Conservation (phyloP, 768 basidiomycete species). For the Rhizopogon roseolus region DNA sequence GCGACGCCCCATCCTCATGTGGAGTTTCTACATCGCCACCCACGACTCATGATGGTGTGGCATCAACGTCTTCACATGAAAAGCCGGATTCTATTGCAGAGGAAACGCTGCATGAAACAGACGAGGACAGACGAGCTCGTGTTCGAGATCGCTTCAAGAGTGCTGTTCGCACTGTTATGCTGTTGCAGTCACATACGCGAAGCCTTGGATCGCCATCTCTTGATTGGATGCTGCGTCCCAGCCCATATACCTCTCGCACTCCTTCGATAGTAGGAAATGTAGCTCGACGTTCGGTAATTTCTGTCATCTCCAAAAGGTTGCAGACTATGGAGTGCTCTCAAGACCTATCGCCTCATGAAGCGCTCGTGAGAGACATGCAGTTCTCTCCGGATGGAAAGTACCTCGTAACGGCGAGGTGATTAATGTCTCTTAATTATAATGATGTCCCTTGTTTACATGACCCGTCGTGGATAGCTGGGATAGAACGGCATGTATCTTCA, state of each 20-base stretch:
- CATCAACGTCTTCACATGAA: slow-evolving; percentile 22
- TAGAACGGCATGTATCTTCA: slow-evolving; percentile 45
- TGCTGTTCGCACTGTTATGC: slow-evolving; percentile 43
- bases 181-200: slow-evolving; percentile 23
- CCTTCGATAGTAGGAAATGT: background rate
- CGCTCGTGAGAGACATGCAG: slow-evolving; percentile 52
- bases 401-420: slow-evolving; percentile 47
- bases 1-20: background rate
- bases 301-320: slow-evolving; percentile 24
- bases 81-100: slow-evolving; percentile 20
- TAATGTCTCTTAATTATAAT: slow-evolving; percentile 2
- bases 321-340: slow-evolving; percentile 35
- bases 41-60: slow-evolving; percentile 6
- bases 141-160: slow-evolving; percentile 34
- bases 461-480: slow-evolving; percentile 35
- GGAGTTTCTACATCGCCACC: background rate
- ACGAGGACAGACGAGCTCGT: slow-evolving; percentile 19
- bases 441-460: slow-evolving; percentile 4
- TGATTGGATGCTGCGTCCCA: background rate
- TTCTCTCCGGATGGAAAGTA: slow-evolving; percentile 53
- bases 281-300: background rate
- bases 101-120: slow-evolving; percentile 21
- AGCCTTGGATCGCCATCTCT: background rate
- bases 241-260: background rate
- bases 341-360: slow-evolving; percentile 40